Conservation (phyloP, 495 filamentous ascomycete genomes). For the Lasiosphaeris hirsuta region DNA sequence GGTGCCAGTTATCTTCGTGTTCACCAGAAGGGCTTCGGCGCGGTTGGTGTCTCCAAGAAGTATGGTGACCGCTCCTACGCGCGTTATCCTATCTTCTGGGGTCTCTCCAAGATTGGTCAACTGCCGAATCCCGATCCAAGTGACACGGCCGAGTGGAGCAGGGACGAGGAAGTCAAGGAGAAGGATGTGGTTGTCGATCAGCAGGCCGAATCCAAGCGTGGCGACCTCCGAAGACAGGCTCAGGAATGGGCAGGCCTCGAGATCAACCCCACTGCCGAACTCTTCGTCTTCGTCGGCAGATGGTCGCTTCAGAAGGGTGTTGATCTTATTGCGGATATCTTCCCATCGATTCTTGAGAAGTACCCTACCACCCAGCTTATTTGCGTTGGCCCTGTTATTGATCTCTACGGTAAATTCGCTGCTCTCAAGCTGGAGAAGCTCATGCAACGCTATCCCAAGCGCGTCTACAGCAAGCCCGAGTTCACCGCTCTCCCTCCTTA, state of each 20-base stretch:
- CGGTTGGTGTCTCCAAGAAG: conserved; percentile 71
- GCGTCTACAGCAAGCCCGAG: conserved; percentile 73
- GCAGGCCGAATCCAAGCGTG: conserved; percentile 54
- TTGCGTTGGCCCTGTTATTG: conserved; percentile 70
- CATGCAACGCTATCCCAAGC: conserved; percentile 72
- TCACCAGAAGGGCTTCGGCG: conserved; percentile 72
- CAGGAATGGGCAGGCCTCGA: conserved; percentile 75
- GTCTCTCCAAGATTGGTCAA: conserved; percentile 64
- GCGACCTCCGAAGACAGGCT: conserved; percentile 60
- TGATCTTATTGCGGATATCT: conserved; percentile 74
- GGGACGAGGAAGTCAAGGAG: conserved; percentile 40
- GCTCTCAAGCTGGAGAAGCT: conserved; percentile 67
- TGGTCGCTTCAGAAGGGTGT: conserved; percentile 80
- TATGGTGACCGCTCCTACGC: conserved; percentile 74
- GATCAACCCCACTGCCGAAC: conserved; percentile 62
- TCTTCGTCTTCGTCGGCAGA: conserved; percentile 75
- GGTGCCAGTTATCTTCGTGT: conserved; percentile 70
- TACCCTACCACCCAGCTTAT: conserved; percentile 66
- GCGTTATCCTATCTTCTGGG: conserved; percentile 77
- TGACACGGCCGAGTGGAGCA: conserved; percentile 67
- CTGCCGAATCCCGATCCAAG: conserved; percentile 75
- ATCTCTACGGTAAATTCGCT: conserved; percentile 76
- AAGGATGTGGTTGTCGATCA: conserved; percentile 55
- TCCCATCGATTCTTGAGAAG: conserved; percentile 67
- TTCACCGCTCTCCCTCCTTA: conserved; percentile 71